Percentiles rank a stretch among this genome's conserved stretches.
phyloP scores from a whole-genome alignment of 345 rosid species.

The Populus ilicifolia region DNA sequence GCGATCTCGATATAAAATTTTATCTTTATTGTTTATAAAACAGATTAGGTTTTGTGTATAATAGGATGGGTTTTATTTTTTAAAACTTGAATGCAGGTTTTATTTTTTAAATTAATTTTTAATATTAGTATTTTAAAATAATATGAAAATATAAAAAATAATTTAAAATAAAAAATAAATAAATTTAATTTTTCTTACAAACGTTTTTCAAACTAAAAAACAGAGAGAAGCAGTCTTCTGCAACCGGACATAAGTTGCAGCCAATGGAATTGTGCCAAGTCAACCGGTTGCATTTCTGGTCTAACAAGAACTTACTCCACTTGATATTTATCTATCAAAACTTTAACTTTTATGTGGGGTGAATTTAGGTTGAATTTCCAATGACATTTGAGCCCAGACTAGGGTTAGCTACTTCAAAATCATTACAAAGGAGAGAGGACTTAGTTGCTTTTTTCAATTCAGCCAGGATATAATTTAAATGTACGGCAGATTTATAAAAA shows the following conservation, averaged over 20 bases:
- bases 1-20: too few species aligned
- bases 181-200: too few species aligned
- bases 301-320: not conserved
- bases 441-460: slow-evolving; percentile 2
- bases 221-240: not conserved
- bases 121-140: too few species aligned
- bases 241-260: not conserved
- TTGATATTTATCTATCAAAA: not conserved
- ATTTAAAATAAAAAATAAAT: too few species aligned
- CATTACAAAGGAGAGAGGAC: slow-evolving; percentile 15
- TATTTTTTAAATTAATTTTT: too few species aligned
- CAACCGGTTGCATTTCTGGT: too few species aligned
- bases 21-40: too few species aligned
- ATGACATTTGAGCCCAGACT: slow-evolving; percentile 44
- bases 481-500: slow-evolving; percentile 23
- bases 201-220: too few species aligned
- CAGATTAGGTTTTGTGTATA: too few species aligned
- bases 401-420: slow-evolving; percentile 16
- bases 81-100: too few species aligned
- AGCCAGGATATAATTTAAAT: not conserved
- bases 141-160: too few species aligned
- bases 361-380: slow-evolving; percentile 67
- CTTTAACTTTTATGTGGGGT: slow-evolving; percentile 37
- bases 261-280: slow-evolving; percentile 32
- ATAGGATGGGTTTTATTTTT: too few species aligned